A percentile compares a stretch with the other conserved stretches of the same genome.
phyloP scores from a whole-genome alignment of 2,329 filamentous ascomycete species.

The Botrytis fragariae region DNA sequence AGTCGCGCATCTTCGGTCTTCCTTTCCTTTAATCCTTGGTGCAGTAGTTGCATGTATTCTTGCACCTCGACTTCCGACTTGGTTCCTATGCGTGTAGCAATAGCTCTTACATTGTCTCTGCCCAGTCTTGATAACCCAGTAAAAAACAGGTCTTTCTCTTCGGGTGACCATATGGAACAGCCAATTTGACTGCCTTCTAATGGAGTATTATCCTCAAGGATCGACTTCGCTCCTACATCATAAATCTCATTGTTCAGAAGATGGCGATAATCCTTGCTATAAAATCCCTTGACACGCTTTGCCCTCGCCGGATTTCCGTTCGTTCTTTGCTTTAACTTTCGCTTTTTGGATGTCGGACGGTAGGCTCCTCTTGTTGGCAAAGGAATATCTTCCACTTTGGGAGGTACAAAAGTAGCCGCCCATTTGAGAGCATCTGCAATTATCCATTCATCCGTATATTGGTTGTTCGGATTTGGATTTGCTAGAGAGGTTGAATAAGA shows the following conservation, averaged over 20 bases:
- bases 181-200: conserved; percentile 60
- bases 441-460: conserved; percentile 22
- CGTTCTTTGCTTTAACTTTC: conserved; percentile 22
- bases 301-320: conserved; percentile 24
- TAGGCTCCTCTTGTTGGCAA: conserved; percentile 23
- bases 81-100: conserved; percentile 61
- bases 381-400: conserved; percentile 31
- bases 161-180: conserved; percentile 63
- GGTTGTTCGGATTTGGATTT: conserved; percentile 7
- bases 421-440: conserved; percentile 28
- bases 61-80: conserved; percentile 75
- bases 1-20: conserved; percentile 28
- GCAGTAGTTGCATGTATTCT: conserved; percentile 65
- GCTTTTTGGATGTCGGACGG: conserved; percentile 24
- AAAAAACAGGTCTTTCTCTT: conserved; percentile 72
- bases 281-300: conserved; percentile 42
- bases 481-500: not conserved
- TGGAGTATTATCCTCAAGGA: conserved; percentile 34
- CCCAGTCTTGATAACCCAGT: conserved; percentile 62
- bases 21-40: conserved; percentile 43
- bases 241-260: conserved; percentile 57
- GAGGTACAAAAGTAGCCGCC: conserved; percentile 33
- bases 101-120: conserved; percentile 56
- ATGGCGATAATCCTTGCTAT: conserved; percentile 49
- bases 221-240: conserved; percentile 44